Evolutionary conservation across 768 basidiomycete genomes (phyloP), one percentile per base, ranked within the genome.

Genomic region (Russula sp.): DNA sequence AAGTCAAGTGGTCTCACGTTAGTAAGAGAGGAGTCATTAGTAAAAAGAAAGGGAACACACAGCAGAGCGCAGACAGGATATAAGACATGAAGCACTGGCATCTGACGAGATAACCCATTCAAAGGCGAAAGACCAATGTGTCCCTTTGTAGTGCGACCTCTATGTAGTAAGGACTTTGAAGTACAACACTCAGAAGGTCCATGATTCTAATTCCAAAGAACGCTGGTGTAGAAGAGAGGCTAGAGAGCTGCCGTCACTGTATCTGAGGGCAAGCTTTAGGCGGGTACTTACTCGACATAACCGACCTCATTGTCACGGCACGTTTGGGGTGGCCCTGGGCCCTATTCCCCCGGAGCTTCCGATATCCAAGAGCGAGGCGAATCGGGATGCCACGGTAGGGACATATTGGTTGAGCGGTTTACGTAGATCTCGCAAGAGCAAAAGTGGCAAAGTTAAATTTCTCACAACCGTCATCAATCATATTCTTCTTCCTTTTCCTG

Each of bases 121-220:
- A 40, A 34, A 51, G 57, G 32, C 5, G 68, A 64, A 46, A 30
- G 32, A 76, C 84, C 50, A 68, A 92, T 91, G 92, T 94, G 74
- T 97, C 94, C 76, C 92, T 89, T 42, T 83, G 85, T 13, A 94
- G 72, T 32, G 90, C 75, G 57, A 95, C 80, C 76, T 95, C 94
- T 59, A 96, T 84, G 73, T 93, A n/a, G 71, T 94, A 95, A 2
- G 94, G n/a, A n/a, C n/a, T n/a, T n/a, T n/a, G 94, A 26, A 90
- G 70, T 52, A 96, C 93, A 4, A 92, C 88, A n/a, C n/a, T n/a
- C 61, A 95, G 79, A 18, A 93, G 74, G 71, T 96, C 94, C 72
- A 93, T n/a, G n/a, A n/a, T n/a, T n/a, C n/a, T n/a, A 26, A 95
- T 81, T 5, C 90, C 92, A 73, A 89, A 94, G 75, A 94, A 92